These are phyloP conservation scores for Picea sitchensis DNA, from an alignment of 75 land plant genomes.

Conservation along the genomic window DNA sequence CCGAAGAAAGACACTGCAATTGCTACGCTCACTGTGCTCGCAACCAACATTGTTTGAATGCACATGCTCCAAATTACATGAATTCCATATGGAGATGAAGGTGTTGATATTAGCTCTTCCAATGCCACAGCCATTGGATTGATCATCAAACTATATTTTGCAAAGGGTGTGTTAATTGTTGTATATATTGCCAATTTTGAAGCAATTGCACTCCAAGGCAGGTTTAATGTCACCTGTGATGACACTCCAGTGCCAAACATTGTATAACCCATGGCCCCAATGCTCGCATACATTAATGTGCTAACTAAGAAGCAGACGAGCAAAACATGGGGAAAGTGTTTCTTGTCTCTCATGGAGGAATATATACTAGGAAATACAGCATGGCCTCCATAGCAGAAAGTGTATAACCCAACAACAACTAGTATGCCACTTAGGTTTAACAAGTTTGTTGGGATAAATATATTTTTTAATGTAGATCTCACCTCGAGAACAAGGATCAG, in stretches of 20 bases:
- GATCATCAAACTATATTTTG: background rate
- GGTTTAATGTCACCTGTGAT: conserved; percentile 22
- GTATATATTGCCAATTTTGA: too few species aligned
- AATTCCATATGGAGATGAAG: too few species aligned
- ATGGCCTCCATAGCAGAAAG: conserved; percentile 45
- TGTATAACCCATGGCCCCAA: too few species aligned
- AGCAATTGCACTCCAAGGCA: conserved; percentile 7
- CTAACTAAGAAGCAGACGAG: background rate
- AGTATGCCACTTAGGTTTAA: conserved; percentile 26
- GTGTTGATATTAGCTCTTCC: background rate
- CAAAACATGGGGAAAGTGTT: conserved; percentile 12
- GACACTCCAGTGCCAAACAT: background rate
- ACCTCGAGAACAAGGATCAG: too few species aligned
- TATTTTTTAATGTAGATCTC: too few species aligned
- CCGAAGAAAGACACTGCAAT: conserved; percentile 58
- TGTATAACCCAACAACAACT: conserved; percentile 32
- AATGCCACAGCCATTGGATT: background rate
- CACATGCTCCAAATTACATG: background rate
- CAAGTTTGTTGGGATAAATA: conserved; percentile 2
- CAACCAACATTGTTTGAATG: conserved; percentile 50
- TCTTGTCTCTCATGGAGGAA: too few species aligned
- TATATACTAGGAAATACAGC: conserved; percentile 24
- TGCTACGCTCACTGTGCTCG: conserved; percentile 63
- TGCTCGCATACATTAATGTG: background rate
- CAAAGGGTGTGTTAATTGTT: too few species aligned